Evolutionary conservation across 2,329 filamentous ascomycete species (phyloP), one percentile per base, ranked within the genome.

Genomic region (Paecilomyces variotii): DNA sequence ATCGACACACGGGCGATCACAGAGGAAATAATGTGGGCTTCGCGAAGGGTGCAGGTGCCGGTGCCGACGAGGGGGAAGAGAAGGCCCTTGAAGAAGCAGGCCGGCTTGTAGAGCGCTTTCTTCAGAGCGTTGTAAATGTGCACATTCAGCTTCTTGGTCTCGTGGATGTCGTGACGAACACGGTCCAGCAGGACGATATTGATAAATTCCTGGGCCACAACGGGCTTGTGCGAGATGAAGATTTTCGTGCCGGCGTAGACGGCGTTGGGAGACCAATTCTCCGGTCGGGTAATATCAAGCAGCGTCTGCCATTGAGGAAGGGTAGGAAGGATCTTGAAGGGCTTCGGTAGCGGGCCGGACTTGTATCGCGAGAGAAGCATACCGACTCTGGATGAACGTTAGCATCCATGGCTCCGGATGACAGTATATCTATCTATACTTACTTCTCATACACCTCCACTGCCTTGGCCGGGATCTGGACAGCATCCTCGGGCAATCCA

Each of bases 71-170:
- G 83, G 0, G 94, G 94, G 71, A 97, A 97, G 14, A 99, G 80
- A 65, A 99, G 86, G 3, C 92, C 94, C 74, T 97, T 96, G 83
- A 99, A 99, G 76, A 96, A 99, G 19, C 92, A 91, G 0, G 90
- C 88, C 5, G 94, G 94, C 74, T 96, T 96, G 80, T 96, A 97
- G 12, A 97, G 82, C 6, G 85, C 86, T 72, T 96, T 96, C 77
- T 97, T 97, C 59, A 99, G 80, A 0, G 91, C 85, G 67, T 95
- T 93, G 82, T 97, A 99, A 6, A 97, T 81, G 73, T 99, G 94
- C 0, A 97, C 88, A 69, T 97, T 97, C 59, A 99, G 82, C 73
- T 97, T 97, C 76, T 94, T 94, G 62, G 87, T 91, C 74, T 99
- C 91, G 70, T 88, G 87, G 61, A 99, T 97, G 67, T 97, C 90